These are phyloP conservation scores for barrel medic (Medicago truncatula) DNA, from an alignment of 306 rosid species.

Conservation along the genomic window DNA sequence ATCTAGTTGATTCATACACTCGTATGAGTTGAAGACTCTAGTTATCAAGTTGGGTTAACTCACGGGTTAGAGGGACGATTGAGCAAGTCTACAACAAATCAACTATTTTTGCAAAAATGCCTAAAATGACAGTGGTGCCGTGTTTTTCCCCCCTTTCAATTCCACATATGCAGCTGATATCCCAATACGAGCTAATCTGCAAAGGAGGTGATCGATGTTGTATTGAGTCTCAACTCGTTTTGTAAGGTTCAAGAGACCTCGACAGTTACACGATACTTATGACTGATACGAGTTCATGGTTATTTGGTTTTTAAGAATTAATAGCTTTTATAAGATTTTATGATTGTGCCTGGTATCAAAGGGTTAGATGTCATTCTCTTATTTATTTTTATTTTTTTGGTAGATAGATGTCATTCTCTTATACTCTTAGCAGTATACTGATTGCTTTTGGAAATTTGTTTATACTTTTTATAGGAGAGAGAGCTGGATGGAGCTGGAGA, in stretches of 20 bases:
- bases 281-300: constrained; percentile 32
- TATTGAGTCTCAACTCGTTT: background rate
- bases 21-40: background rate
- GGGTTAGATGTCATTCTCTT: constrained; percentile 13
- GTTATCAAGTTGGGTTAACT: background rate
- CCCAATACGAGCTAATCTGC: background rate
- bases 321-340: constrained; percentile 23
- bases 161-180: background rate
- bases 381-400: no score
- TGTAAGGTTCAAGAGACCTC: background rate
- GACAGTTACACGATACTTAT: constrained; percentile 4
- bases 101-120: background rate
- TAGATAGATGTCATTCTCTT: constrained; percentile 11
- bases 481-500: constrained; percentile 68
- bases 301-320: constrained; percentile 31
- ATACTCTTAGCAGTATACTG: constrained; percentile 22
- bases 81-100: background rate
- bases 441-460: constrained; percentile 26
- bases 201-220: background rate
- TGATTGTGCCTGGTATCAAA: constrained; percentile 27
- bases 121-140: no score
- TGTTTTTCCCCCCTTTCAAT: background rate
- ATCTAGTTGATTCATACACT: background rate
- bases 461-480: constrained; percentile 50
- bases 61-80: background rate